Conservation (phyloP, 192 early-diverging fungal species). For the Pilobolus umbonatus region DNA sequence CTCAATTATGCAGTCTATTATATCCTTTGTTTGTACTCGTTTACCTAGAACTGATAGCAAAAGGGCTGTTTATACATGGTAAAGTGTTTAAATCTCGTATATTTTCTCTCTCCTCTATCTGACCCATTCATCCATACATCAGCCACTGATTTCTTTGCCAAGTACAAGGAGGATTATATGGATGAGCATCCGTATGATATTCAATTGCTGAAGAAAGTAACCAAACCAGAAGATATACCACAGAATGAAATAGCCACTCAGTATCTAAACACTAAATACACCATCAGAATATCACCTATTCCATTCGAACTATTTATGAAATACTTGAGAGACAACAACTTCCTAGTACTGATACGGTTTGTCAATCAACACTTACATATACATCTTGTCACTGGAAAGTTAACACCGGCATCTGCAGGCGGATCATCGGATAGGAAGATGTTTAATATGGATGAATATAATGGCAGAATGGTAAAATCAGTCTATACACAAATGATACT, state of each 20-base stretch:
- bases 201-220: slow-evolving; percentile 55
- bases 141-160: slow-evolving; percentile 35
- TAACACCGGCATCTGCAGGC: slow-evolving; percentile 14
- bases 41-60: slow-evolving; percentile 77
- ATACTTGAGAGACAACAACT: slow-evolving; percentile 88
- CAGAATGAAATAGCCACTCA: slow-evolving; percentile 73
- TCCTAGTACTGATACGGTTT: slow-evolving; percentile 76
- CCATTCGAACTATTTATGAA: slow-evolving; percentile 82
- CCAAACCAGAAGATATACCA: slow-evolving; percentile 57
- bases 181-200: slow-evolving; percentile 76
- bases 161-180: slow-evolving; percentile 72
- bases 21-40: slow-evolving; percentile 90
- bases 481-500: background rate
- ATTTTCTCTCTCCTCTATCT: background rate
- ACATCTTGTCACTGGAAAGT: slow-evolving; percentile 5
- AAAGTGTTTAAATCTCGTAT: background rate
- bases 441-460: background rate
- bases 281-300: slow-evolving; percentile 73
- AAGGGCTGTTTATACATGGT: slow-evolving; percentile 36
- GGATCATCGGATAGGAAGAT: slow-evolving; percentile 3
- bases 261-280: slow-evolving; percentile 78
- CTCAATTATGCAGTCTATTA: slow-evolving; percentile 72
- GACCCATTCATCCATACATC: slow-evolving; percentile 2
- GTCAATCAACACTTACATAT: slow-evolving; percentile 90
- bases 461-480: background rate